Evolutionary conservation across 1,284 basidiomycete genomes (phyloP).

Genomic region (Melampsora occidentalis): DNA sequence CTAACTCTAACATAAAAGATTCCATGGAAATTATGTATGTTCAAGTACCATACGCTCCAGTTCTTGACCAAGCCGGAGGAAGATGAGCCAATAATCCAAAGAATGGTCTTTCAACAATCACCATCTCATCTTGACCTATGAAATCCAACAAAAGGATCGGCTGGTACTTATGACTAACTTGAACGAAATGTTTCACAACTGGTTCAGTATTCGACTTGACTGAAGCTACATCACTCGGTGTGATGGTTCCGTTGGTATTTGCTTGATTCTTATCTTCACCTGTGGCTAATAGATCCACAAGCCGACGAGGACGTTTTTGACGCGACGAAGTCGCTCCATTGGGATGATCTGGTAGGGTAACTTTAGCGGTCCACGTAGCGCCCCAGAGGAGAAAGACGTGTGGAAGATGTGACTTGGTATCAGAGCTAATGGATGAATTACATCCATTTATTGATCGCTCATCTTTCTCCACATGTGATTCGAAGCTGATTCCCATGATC

Average conservation of each 20-base stretch:
- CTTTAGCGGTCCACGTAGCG: constrained; percentile 8
- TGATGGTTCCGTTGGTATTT: not conserved
- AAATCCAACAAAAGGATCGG: not conserved
- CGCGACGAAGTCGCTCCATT: not conserved
- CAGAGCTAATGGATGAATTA: not conserved
- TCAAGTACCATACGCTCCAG: constrained; percentile 23
- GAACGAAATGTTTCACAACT: not conserved
- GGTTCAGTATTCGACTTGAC: not conserved
- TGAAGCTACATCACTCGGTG: not conserved
- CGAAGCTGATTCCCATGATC: constrained; percentile 36
- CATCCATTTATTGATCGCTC: not conserved
- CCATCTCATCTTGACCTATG: not conserved
- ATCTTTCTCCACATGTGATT: not conserved
- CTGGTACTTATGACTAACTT: constrained; percentile 21
- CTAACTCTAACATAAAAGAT: no score
- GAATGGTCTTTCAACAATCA: constrained; percentile 29
- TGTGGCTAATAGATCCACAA: not conserved
- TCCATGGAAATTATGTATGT: not conserved
- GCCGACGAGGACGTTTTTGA: constrained; percentile 6
- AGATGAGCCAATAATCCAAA: constrained; percentile 6
- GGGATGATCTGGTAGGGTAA: not conserved
- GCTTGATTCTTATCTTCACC: not conserved
- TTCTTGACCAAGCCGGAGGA: constrained; percentile 12
- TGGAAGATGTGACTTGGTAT: not conserved
- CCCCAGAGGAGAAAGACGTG: constrained; percentile 14